A percentile compares a stretch with the other conserved stretches of the same genome.
Evolutionary conservation across 2,329 filamentous ascomycete species (phyloP).

Genomic region (Emmonsiellopsis sp.): DNA sequence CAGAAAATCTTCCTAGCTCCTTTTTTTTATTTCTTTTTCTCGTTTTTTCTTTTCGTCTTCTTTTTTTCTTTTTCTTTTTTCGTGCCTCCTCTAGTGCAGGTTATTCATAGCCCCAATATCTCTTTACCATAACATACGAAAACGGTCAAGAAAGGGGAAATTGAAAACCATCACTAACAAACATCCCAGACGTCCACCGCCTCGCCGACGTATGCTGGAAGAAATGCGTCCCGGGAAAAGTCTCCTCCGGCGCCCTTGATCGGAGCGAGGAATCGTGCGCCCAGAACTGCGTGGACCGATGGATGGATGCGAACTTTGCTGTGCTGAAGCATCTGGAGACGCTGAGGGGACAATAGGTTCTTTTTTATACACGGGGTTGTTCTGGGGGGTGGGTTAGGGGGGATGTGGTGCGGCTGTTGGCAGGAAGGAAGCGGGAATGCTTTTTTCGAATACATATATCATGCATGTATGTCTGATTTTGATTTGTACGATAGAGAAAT

Average conservation of each 20-base stretch:
- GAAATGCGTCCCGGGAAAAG: constrained; percentile 73
- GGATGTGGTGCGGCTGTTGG: background rate
- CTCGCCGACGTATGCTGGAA: constrained; percentile 80
- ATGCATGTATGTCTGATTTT: background rate
- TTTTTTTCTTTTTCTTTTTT: too few relatives aligned
- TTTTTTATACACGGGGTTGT: background rate
- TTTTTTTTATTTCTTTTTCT: too few relatives aligned
- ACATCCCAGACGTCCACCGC: constrained; percentile 49
- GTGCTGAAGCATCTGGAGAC: constrained; percentile 77
- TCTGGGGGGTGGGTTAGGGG: background rate
- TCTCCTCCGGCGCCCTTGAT: constrained; percentile 65
- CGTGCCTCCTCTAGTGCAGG: too few relatives aligned
- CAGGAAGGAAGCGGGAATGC: background rate
- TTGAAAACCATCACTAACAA: constrained; percentile 4
- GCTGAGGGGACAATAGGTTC: constrained; percentile 34
- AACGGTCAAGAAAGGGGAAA: background rate
- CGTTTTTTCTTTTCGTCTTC: too few relatives aligned
- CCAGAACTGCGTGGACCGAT: constrained; percentile 86
- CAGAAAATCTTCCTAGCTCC: too few relatives aligned
- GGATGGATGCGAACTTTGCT: constrained; percentile 77
- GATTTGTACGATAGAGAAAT: background rate
- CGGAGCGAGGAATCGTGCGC: constrained; percentile 72
- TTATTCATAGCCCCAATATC: constrained; percentile 36
- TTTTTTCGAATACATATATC: background rate
- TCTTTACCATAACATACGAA: background rate